Evolutionary conservation across 2,329 filamentous ascomycete genomes (phyloP).

Genomic region (Chaetomiaceae sp.): DNA sequence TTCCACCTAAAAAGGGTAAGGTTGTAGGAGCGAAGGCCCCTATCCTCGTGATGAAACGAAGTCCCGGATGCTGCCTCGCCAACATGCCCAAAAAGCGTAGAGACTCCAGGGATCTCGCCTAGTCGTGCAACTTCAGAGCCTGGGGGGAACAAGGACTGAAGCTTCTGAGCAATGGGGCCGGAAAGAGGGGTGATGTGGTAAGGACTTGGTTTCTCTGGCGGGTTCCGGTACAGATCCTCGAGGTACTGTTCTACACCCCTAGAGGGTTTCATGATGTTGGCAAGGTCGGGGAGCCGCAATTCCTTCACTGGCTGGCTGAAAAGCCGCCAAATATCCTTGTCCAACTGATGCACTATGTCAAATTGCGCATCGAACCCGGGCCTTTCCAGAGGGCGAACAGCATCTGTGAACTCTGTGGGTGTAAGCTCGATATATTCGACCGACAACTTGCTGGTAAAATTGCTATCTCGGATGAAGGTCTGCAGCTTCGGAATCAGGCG

Average conservation of each 20-base stretch:
- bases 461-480: background rate
- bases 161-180: background rate
- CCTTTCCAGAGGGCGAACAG: background rate
- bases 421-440: background rate
- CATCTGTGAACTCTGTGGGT: background rate
- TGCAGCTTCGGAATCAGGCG: constrained; percentile 2
- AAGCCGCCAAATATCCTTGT: background rate
- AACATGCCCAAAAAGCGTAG: background rate
- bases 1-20: background rate
- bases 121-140: background rate
- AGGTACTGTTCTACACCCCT: background rate
- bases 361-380: background rate
- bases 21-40: constrained; percentile 1
- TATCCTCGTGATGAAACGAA: constrained; percentile 6
- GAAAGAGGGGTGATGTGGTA: constrained; percentile 1
- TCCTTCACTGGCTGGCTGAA: background rate
- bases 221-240: background rate
- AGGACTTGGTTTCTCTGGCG: background rate
- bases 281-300: background rate
- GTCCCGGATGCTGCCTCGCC: constrained; percentile 1
- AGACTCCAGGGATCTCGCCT: background rate
- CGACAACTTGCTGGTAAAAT: background rate
- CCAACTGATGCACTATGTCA: background rate
- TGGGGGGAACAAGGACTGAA: background rate
- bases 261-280: background rate